Evolutionary conservation across 768 basidiomycete genomes (phyloP).

Genomic region (Phaeotremella fagi): DNA sequence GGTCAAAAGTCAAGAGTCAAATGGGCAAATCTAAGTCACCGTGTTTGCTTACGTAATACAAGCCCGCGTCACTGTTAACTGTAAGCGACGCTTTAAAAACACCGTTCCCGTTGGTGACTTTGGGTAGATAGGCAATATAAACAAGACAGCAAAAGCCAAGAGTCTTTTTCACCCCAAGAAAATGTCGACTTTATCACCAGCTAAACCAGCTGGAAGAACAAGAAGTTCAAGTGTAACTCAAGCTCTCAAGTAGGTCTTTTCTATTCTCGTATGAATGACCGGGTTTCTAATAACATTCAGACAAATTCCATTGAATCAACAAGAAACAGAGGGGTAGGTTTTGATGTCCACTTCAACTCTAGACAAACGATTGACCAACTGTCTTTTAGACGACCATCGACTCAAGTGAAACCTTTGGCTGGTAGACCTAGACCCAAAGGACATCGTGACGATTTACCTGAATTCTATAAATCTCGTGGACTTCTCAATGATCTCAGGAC

Average conservation of each 20-base stretch:
- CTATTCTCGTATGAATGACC: not conserved
- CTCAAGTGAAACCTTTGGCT: slow-evolving; percentile 23
- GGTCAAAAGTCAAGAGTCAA: too few species aligned
- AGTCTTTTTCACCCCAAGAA: not conserved
- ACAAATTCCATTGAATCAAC: slow-evolving; percentile 30
- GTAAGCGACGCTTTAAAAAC: too few species aligned
- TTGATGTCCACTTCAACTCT: too few species aligned
- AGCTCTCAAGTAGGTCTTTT: slow-evolving; percentile 24
- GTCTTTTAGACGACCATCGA: not conserved
- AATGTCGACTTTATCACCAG: not conserved
- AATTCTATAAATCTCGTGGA: slow-evolving; percentile 44
- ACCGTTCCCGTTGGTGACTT: not conserved
- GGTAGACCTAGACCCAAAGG: slow-evolving; percentile 7
- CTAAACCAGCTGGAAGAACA: slow-evolving; percentile 5
- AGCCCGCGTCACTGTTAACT: too few species aligned
- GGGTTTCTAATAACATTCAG: slow-evolving; percentile 9
- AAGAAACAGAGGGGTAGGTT: slow-evolving; percentile 7
- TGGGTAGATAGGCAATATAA: not conserved
- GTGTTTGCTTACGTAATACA: too few species aligned
- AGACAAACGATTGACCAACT: too few species aligned
- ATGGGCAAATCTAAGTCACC: too few species aligned
- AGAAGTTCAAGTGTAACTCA: slow-evolving; percentile 34
- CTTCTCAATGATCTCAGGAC: slow-evolving; percentile 57
- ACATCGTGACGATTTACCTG: slow-evolving; percentile 16
- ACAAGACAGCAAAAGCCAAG: not conserved